Percentiles rank a stretch among this genome's conserved stretches.
These are phyloP conservation scores for Penicillium sp. DNA, from an alignment of 2,329 filamentous ascomycete species.

Conservation along the genomic window DNA sequence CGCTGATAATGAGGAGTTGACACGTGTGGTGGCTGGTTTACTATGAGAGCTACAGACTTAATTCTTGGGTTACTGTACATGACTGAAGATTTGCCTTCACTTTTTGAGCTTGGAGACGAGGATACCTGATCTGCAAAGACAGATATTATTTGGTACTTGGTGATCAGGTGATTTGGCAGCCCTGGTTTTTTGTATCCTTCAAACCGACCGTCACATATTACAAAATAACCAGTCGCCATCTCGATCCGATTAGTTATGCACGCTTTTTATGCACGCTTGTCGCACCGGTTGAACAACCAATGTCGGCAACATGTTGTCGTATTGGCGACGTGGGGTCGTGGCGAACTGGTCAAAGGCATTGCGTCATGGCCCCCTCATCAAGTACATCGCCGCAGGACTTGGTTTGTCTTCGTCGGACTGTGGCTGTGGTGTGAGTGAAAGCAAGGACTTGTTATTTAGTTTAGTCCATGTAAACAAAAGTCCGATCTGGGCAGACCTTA, in stretches of 20 bases:
- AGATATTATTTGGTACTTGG: neutral
- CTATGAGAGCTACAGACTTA: constrained; percentile 22
- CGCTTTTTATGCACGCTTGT: neutral
- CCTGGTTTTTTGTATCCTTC: neutral
- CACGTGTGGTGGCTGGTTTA: constrained; percentile 40
- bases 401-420: neutral
- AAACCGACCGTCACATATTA: neutral
- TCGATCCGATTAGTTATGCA: neutral
- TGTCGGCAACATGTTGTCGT: neutral
- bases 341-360: neutral
- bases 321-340: neutral
- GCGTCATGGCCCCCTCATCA: constrained; percentile 1
- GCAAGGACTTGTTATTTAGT: neutral
- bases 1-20: constrained; percentile 41
- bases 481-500: neutral
- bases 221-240: neutral
- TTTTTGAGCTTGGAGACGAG: neutral
- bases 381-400: neutral
- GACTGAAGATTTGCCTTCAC: neutral
- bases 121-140: neutral
- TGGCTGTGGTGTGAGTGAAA: neutral
- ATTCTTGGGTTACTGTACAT: neutral
- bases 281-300: neutral
- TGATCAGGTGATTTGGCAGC: neutral
- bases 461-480: neutral